Percentiles rank a stretch among this genome's conserved stretches.
Conservation (phyloP, 352 stramenopile genomes). For the Globisporangium middletonii region DNA sequence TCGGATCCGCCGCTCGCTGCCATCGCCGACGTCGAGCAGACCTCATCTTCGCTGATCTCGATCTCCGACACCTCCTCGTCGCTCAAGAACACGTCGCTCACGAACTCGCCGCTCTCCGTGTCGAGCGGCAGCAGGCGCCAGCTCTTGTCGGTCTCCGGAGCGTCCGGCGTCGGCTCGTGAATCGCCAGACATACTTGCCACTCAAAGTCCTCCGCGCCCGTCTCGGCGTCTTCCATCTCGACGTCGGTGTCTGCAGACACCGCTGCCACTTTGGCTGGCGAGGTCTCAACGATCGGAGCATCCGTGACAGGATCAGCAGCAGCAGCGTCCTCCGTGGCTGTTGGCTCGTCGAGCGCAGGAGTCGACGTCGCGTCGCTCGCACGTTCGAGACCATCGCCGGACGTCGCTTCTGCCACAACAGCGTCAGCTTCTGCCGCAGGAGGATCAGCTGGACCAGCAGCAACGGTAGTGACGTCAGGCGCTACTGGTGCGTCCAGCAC, state of each 20-base stretch:
- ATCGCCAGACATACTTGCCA: constrained; percentile 53
- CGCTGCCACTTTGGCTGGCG: background rate
- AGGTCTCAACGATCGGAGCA: constrained; percentile 1
- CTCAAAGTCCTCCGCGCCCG: constrained; percentile 17
- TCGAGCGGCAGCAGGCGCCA: constrained; percentile 62
- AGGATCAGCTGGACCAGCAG: background rate
- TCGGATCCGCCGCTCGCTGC: constrained; percentile 4
- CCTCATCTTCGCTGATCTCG: constrained; percentile 58
- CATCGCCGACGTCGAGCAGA: constrained; percentile 30
- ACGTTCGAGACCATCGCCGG: too few species aligned
- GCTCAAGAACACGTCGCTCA: constrained; percentile 46
- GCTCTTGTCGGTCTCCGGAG: constrained; percentile 2
- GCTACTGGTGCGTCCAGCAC: background rate
- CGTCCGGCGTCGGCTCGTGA: constrained; percentile 8
- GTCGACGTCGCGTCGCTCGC: too few species aligned
- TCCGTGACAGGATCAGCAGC: constrained; percentile 7
- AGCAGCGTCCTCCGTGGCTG: constrained; percentile 8
- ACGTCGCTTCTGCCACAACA: background rate
- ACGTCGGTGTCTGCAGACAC: constrained; percentile 7
- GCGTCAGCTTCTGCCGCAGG: background rate
- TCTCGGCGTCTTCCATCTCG: constrained; percentile 14
- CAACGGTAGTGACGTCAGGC: background rate
- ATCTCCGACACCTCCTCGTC: constrained; percentile 55
- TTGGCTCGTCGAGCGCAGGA: background rate
- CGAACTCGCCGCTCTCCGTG: constrained; percentile 40